Evolutionary conservation across 2,329 filamentous ascomycete species (phyloP), one percentile per base, ranked within the genome.

Genomic region (Claviceps lovelessii): DNA sequence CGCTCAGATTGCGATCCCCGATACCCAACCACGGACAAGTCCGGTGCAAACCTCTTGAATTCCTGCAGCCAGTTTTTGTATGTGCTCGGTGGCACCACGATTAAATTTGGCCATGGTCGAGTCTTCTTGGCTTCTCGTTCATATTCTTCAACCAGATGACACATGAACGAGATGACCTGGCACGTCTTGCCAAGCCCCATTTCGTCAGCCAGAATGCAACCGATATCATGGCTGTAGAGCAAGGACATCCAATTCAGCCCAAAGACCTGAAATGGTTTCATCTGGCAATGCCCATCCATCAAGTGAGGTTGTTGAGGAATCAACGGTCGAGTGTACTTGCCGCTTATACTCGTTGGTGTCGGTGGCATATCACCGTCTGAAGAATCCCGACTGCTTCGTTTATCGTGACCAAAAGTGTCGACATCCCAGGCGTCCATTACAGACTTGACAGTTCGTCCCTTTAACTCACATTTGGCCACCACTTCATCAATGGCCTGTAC

Each of bases 111-210:
- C 88, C 89, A 73, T 64, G 81, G 65, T 72, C 76, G 58, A 5
- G 58, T 58, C 3, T 59, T 58, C 13, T 50, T 53, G 5, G 57
- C 58, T 4, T 61, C 58, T 6, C 64, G 63, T 39, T 74, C 64
- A 57, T 75, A 81, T 35, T 80, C 80, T 64, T 90, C 82, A 17
- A 87, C 82, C 31, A 98, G 74, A 62, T 95, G 85, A 17, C 89
- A 86, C 49, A 98, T 77, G 63, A 98, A 89, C 0, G 89, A 84
- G 61, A 98, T 95, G 58, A 97, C 89, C 64, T 98, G 91, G 62
- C 90, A 96, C 0, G 93, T 98, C 75, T 98, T 98, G 49, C 93
- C 93, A 45, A 91, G 74, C 52, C 88, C 93, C 93, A 98, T 98
- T 66, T 98, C 93, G 66, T 98, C 93, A 1, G 93, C 93, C 19